Evolutionary conservation across 345 rosid species (phyloP).

Genomic region (Gossypium stocksii): DNA sequence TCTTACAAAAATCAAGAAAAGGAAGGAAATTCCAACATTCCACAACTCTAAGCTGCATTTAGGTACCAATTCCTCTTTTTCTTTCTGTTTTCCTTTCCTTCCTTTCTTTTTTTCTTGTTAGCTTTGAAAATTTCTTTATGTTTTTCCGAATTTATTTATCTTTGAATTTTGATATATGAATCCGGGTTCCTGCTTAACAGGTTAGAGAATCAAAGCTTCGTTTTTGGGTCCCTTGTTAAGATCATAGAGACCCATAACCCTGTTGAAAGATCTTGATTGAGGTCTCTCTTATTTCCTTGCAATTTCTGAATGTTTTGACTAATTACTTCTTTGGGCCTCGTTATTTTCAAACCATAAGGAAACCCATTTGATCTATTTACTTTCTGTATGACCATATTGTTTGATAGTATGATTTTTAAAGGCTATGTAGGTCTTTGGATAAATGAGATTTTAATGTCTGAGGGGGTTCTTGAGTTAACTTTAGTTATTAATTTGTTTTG

Average conservation of each 20-base stretch:
- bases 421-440: not conserved
- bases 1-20: not conserved
- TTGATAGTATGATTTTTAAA: not conserved
- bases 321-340: conserved; percentile 5
- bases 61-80: conserved; percentile 1
- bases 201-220: conserved; percentile 2
- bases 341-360: not conserved
- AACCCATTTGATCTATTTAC: conserved; percentile 16
- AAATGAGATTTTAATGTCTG: not conserved
- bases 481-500: not conserved
- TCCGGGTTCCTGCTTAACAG: not conserved
- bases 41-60: not conserved
- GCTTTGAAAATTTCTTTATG: not conserved
- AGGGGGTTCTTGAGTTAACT: not conserved
- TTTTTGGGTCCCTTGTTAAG: not conserved
- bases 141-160: not conserved
- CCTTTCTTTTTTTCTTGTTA: too few relatives aligned
- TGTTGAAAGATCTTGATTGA: not conserved
- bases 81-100: not conserved
- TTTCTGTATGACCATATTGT: conserved; percentile 1
- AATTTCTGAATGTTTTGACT: conserved; percentile 5
- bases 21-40: not conserved
- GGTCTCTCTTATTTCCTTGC: not conserved
- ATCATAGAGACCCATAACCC: not conserved
- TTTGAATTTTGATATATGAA: not conserved